Base-by-base conservation (phyloP, 2,329 filamentous ascomycete species). In the Coniosporium tulheliwenetii region DNA sequence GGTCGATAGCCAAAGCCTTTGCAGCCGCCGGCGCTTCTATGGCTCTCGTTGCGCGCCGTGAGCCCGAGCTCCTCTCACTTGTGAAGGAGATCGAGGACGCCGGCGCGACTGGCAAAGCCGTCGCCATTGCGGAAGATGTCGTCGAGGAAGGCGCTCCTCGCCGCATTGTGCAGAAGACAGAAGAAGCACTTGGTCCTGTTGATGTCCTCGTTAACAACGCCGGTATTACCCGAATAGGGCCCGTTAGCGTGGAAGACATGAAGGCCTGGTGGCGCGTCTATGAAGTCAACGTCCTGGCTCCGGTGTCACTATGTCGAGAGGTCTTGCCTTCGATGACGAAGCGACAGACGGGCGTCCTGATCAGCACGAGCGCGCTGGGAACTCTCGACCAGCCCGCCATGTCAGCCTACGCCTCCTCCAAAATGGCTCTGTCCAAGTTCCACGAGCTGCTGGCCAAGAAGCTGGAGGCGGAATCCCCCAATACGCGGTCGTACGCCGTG, bases 361-460 rank as follows among this genome's bases (percentile, higher is more conserved):
- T 50, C 13, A 46, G 36, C 32, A 44, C 47, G 9, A 35, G 33
- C 36, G 47, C 46, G 3, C 47, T 48, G 5, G 45, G 41, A 2
- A 41, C 39, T 14, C 32, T 49, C 39, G 19, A 16, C 8, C 39
- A 49, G 1, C 48, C 47, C 2, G 43, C 43, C 38, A 51, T 51
- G 47, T 47, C 47, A 1, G 50, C 49, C 8, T 50, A 52, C 34
- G 37, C 45, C 15, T 48, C 48, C 2, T 49, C 48, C 30, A 51
- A 51, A 34, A 49, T 48, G 2, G 49, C 50, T 30, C 48, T 52
- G 32, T 44, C 39, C 44, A 51, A 51, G 31, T 52, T 51, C 42
- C 48, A 51, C 39, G 46, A 51, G 14, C 35, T 39, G 9, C 33
- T 51, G 8, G 35, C 39, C n/a, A 16, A 39, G 12, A 48, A 51